These are phyloP conservation scores for Coemansia sp. DNA, from an alignment of 192 early-diverging fungal species.

Conservation along the genomic window DNA sequence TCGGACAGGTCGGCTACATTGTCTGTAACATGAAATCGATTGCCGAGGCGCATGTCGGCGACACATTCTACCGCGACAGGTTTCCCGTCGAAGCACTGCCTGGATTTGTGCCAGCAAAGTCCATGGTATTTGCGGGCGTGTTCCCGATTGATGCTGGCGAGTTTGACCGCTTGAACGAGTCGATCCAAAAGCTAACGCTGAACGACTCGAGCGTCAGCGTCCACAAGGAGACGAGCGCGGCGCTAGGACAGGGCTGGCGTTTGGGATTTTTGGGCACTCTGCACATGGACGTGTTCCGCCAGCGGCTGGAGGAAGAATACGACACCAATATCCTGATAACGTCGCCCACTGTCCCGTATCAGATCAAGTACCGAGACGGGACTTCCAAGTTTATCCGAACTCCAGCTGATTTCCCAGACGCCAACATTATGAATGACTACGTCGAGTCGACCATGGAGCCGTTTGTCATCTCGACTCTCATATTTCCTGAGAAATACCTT, in stretches of 20 bases:
- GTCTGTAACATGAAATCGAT: constrained; percentile 91
- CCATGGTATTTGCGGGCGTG: constrained; percentile 95
- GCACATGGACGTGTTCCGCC: constrained; percentile 98
- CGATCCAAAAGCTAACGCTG: constrained; percentile 90
- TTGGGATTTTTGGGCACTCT: constrained; percentile 94
- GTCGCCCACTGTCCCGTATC: constrained; percentile 89
- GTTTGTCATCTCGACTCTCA: constrained; percentile 88
- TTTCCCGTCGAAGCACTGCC: constrained; percentile 73
- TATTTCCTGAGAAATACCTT: constrained; percentile 83
- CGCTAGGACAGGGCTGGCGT: constrained; percentile 95
- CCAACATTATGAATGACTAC: constrained; percentile 63
- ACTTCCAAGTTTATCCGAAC: constrained; percentile 65
- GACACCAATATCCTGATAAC: constrained; percentile 90
- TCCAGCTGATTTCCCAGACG: constrained; percentile 90
- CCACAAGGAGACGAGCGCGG: constrained; percentile 79
- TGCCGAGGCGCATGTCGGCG: constrained; percentile 91
- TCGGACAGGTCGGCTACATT: constrained; percentile 90
- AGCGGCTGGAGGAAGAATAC: constrained; percentile 93
- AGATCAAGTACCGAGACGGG: constrained; percentile 55
- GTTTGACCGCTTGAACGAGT: constrained; percentile 86
- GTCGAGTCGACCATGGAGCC: constrained; percentile 81
- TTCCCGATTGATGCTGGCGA: constrained; percentile 92
- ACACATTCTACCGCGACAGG: constrained; percentile 85
- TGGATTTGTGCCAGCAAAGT: constrained; percentile 93
- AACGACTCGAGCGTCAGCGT: constrained; percentile 94